A percentile compares a stretch with the other conserved stretches of the same genome.
Conservation (phyloP, 2,329 filamentous ascomycete species). For the Xylaria polymorpha region DNA sequence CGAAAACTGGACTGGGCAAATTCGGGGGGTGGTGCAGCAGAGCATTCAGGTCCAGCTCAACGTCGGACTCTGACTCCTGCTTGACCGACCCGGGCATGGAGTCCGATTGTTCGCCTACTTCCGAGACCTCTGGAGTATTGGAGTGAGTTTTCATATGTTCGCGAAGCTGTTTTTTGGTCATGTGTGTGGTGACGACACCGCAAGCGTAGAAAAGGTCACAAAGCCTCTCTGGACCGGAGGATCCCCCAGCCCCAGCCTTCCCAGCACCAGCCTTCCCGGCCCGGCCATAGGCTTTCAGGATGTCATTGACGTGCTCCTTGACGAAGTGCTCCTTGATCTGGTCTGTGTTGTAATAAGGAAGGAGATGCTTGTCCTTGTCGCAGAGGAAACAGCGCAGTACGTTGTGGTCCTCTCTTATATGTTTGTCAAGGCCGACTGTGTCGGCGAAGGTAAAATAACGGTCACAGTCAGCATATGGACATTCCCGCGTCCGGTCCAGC, state of each 20-base stretch:
- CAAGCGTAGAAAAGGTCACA: neutral
- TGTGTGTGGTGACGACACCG: neutral
- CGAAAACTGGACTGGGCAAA: neutral
- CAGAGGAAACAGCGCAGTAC: constrained; percentile 48
- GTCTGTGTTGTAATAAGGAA: constrained; percentile 46
- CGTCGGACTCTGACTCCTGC: neutral
- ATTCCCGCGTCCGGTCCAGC: constrained; percentile 52
- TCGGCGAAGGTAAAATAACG: constrained; percentile 51
- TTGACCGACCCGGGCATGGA: neutral
- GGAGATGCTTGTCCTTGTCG: constrained; percentile 45
- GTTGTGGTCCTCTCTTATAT: constrained; percentile 53
- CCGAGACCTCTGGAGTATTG: neutral
- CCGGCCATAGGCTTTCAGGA: constrained; percentile 32
- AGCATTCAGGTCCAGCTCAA: neutral
- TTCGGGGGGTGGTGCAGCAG: neutral
- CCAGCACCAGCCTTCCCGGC: too few relatives aligned
- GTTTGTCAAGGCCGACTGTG: constrained; percentile 49
- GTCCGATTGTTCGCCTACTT: neutral
- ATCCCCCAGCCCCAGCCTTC: too few relatives aligned
- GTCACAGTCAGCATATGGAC: constrained; percentile 54
- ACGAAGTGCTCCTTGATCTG: constrained; percentile 43
- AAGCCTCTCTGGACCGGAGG: neutral
- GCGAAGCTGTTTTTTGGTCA: neutral
- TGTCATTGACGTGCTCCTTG: constrained; percentile 38
- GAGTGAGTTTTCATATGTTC: neutral